Base-by-base conservation (phyloP, 805 yeast species). In the Candida chauliodis region DNA sequence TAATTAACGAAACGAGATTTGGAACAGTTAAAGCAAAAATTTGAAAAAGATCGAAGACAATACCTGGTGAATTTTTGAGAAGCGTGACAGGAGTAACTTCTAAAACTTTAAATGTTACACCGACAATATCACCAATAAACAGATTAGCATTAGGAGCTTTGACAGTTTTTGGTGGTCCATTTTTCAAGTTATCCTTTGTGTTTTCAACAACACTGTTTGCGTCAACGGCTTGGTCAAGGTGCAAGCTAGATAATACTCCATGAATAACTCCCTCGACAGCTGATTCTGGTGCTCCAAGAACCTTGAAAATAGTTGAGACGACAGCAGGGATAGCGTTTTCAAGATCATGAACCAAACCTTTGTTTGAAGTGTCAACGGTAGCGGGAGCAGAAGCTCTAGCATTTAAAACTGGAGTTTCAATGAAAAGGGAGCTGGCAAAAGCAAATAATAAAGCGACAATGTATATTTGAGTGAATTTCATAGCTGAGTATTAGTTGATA, bases 11-110 rank as follows among this genome's bases (percentile, higher is more conserved):
- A n/a, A 24, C 22, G 18, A 33, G 21, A 33, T 33, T 25, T 16
- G 36, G 36, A 33, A 17, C 36, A n/a, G 36, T 23, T 17, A 33
- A 33, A 4, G 5, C 8, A 24, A 33, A 33, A 3, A 23, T 15
- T 23, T 33, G 13, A 14, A 23, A 20, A 5, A 33, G n/a, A 16
- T 8, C n/a, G 3, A 16, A 3, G 4, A 22, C 8, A 10, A 33
- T 33, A 16, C 19, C 15, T 10, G 36, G 36, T 16, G 24, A 23
- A n/a, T 33, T 33, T 11, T 4, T 10, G 10, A 33, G 10, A 7
- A 33, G 22, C 4, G 36, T 33, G 10, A 29, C 14, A 17, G 29
- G 15, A 23, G 22, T 23, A 13, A 23, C 22, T 15, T 19, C 26
- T n/a, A 33, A 24, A 24, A 33, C n/a, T 22, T 23, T 33, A 16